phyloP scores from a whole-genome alignment of 768 basidiomycete genomes.

The Boletus vermiculosoides region DNA sequence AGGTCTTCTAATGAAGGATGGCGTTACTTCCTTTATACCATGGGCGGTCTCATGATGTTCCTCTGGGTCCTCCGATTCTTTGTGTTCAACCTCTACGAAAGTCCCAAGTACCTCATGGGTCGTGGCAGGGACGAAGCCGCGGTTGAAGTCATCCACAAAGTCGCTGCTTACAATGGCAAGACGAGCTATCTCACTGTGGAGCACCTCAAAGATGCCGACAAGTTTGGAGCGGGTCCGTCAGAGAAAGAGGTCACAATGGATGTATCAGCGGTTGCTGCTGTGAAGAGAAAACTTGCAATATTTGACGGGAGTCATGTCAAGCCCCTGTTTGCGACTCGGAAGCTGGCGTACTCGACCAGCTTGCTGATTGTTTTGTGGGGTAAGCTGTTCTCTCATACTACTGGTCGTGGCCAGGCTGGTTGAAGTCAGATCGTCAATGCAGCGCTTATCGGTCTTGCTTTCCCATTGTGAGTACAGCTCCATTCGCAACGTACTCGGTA shows the following conservation, averaged over 20 bases:
- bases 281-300: constrained; percentile 38
- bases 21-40: constrained; percentile 71
- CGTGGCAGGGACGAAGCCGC: constrained; percentile 62
- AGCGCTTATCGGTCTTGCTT: constrained; percentile 78
- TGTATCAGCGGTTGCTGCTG: constrained; percentile 37
- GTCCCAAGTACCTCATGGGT: constrained; percentile 71
- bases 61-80: constrained; percentile 64
- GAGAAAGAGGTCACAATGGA: constrained; percentile 26
- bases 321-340: constrained; percentile 49
- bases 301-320: constrained; percentile 45
- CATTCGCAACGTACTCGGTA: neutral
- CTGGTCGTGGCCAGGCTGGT: neutral
- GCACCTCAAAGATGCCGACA: constrained; percentile 37
- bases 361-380: constrained; percentile 56
- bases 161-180: constrained; percentile 61
- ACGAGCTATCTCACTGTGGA: constrained; percentile 44
- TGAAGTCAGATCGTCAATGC: constrained; percentile 2
- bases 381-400: constrained; percentile 10
- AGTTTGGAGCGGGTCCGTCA: constrained; percentile 6
- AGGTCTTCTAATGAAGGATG: constrained; percentile 63
- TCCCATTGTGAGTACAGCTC: constrained; percentile 50
- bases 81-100: constrained; percentile 65
- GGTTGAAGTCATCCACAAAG: constrained; percentile 56
- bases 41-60: constrained; percentile 69
- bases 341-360: constrained; percentile 50